A percentile compares a stretch with the other conserved stretches of the same genome.
These are phyloP conservation scores for Cladosporium sp. DNA, from an alignment of 2,329 filamentous ascomycete species.

Conservation along the genomic window DNA sequence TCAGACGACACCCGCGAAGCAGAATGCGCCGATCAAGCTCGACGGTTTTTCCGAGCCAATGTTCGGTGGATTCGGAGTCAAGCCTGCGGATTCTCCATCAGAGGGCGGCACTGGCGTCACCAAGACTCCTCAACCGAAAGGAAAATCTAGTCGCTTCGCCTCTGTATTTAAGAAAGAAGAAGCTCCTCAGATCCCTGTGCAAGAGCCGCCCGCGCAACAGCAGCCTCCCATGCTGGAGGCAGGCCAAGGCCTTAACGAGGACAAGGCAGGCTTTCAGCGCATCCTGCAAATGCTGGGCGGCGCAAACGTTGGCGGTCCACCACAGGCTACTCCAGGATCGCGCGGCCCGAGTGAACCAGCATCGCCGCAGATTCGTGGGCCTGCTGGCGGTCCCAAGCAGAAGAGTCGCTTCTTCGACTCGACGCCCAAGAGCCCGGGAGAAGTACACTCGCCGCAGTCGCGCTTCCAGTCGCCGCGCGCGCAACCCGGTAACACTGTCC, in stretches of 20 bases:
- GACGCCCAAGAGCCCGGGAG: constrained; percentile 21
- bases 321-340: constrained; percentile 1
- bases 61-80: constrained; percentile 59
- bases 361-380: constrained; percentile 17
- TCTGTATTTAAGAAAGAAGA: constrained; percentile 57
- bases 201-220: constrained; percentile 16
- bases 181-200: constrained; percentile 13
- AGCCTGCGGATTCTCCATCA: constrained; percentile 38
- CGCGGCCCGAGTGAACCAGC: constrained; percentile 12
- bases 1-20: constrained; percentile 33
- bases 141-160: constrained; percentile 80
- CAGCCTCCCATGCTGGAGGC: constrained; percentile 17
- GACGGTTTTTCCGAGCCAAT: constrained; percentile 73
- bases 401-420: constrained; percentile 32
- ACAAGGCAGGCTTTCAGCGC: constrained; percentile 72
- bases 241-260: constrained; percentile 40
- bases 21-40: constrained; percentile 58
- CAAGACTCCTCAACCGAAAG: constrained; percentile 48
- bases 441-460: constrained; percentile 16
- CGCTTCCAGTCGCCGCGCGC: constrained; percentile 24
- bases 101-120: constrained; percentile 29
- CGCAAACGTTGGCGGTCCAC: constrained; percentile 34
- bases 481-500: constrained; percentile 3
- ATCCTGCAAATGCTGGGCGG: constrained; percentile 76
- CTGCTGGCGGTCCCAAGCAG: constrained; percentile 26